Conservation (phyloP, 2,329 filamentous ascomycete genomes). For the Amylocarpus encephaloides region DNA sequence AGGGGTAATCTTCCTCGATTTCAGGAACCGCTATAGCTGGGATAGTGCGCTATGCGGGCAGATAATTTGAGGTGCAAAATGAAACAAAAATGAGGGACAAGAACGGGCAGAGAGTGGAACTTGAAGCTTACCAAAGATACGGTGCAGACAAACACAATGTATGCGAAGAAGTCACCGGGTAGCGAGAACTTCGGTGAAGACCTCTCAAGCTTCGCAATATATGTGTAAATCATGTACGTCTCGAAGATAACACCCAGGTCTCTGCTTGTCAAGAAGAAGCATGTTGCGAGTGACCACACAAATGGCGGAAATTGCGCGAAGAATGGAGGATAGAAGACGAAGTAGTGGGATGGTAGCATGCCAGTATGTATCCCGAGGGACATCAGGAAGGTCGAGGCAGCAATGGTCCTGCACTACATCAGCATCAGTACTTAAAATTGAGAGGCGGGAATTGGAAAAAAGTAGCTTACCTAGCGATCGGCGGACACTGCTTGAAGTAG, state of each 20-base stretch:
- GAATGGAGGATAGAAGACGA: conserved; percentile 43
- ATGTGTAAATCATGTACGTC: conserved; percentile 64
- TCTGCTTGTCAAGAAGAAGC: conserved; percentile 33
- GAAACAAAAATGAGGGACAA: conserved; percentile 18
- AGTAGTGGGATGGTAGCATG: conserved; percentile 41
- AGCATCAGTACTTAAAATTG: conserved; percentile 38
- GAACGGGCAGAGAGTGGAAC: too few relatives aligned
- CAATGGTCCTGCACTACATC: conserved; percentile 52
- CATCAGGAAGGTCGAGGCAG: conserved; percentile 51
- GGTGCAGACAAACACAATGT: conserved; percentile 54
- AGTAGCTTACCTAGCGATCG: conserved; percentile 54
- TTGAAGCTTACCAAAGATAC: conserved; percentile 56
- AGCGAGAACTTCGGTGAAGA: conserved; percentile 53
- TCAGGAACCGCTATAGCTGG: conserved; percentile 54
- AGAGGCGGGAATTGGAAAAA: conserved; percentile 6
- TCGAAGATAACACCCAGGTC: conserved; percentile 52
- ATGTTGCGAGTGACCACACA: conserved; percentile 34
- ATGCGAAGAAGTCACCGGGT: conserved; percentile 61
- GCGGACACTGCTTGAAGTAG: conserved; percentile 58
- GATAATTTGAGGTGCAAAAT: conserved; percentile 52
- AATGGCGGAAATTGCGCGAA: conserved; percentile 45
- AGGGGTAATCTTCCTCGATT: conserved; percentile 54
- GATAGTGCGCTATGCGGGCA: conserved; percentile 47
- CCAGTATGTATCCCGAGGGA: conserved; percentile 53
- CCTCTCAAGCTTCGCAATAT: conserved; percentile 56